Percentiles rank a stretch among this genome's conserved stretches.
Evolutionary conservation across 805 yeast genomes (phyloP).

Genomic region (Kuraishia piskuri): DNA sequence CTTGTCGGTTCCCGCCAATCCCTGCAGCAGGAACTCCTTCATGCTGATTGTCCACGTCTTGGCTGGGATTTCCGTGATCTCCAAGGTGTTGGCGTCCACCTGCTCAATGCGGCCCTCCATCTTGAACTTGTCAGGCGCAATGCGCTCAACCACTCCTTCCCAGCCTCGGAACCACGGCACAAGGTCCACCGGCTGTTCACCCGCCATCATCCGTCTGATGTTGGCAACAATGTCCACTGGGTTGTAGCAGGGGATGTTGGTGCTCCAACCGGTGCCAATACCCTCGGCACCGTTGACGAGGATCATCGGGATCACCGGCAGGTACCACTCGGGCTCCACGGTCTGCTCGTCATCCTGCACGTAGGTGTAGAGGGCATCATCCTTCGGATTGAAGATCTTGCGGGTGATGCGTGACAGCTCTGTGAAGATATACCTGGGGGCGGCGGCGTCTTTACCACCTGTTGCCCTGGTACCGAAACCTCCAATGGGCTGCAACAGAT

Average conservation of each 20-base stretch:
- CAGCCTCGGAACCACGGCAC: slow-evolving; percentile 94
- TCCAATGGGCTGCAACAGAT: slow-evolving; percentile 84
- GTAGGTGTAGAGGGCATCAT: slow-evolving; percentile 69
- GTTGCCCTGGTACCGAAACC: slow-evolving; percentile 92
- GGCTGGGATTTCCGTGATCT: slow-evolving; percentile 88
- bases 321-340: slow-evolving; percentile 93
- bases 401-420: slow-evolving; percentile 71
- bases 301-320: slow-evolving; percentile 92
- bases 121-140: slow-evolving; percentile 59
- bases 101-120: slow-evolving; percentile 78
- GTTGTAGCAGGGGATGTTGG: slow-evolving; percentile 83
- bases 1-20: slow-evolving; percentile 70
- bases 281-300: slow-evolving; percentile 96
- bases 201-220: slow-evolving; percentile 62
- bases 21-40: slow-evolving; percentile 75
- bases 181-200: slow-evolving; percentile 64
- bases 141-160: slow-evolving; percentile 71
- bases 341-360: slow-evolving; percentile 88
- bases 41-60: slow-evolving; percentile 87
- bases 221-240: slow-evolving; percentile 78
- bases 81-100: slow-evolving; percentile 69
- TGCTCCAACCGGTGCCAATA: slow-evolving; percentile 99
- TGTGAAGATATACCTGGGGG: slow-evolving; percentile 92
- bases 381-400: slow-evolving; percentile 68
- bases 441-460: slow-evolving; percentile 99